Base-by-base conservation (phyloP, 129 eudicot species). In the Centrapalus pauciflorus region DNA sequence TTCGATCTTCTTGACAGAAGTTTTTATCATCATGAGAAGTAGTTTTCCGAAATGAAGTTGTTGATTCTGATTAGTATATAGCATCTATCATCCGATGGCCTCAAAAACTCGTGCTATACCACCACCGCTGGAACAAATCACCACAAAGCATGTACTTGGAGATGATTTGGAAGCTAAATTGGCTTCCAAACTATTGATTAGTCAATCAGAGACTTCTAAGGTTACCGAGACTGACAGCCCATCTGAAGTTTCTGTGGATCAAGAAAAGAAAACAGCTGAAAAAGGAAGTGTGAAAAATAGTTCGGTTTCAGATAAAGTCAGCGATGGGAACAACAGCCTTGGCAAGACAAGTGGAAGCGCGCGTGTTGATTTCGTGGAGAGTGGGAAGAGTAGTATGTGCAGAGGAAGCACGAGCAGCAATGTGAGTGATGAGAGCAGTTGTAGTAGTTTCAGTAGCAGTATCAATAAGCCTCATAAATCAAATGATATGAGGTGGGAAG, bases 391-490 rank as follows among this genome's bases (percentile, higher is more conserved):
- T 51, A 85, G 92, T 65, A 52, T 79, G 79, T 74, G 79, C 32
- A 74, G 79, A 58, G 79, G 79, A 56, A 74, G 79, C 61, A 82
- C 83, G 14, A 77, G 88, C 66, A 85, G 85, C 38, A 85, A 82
- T 50, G 77, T 85, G 21, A 85, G 92, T 37, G 92, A 85, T 41
- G 92, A 85, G 67, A 85, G 92, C 82, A 82, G 85, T 4, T 82
- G 88, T 70, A 85, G 92, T 75, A 85, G 92, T 68, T 85, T 82
- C 62, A 85, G 85, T 51, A 82, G 85, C 79, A 77, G 77, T 25
- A 28, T 85, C 49, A 85, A 70, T 63, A 85, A 85, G 55, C 92
- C 92, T 3, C 92, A 85, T 55, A 85, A 85, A 70, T 85, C 88
- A 21, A 85, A 85, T 55, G 92, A 85, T 57, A 33, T 55, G 71